Conservation (phyloP, 257 asterid species). For the Coffea eugenioides region DNA sequence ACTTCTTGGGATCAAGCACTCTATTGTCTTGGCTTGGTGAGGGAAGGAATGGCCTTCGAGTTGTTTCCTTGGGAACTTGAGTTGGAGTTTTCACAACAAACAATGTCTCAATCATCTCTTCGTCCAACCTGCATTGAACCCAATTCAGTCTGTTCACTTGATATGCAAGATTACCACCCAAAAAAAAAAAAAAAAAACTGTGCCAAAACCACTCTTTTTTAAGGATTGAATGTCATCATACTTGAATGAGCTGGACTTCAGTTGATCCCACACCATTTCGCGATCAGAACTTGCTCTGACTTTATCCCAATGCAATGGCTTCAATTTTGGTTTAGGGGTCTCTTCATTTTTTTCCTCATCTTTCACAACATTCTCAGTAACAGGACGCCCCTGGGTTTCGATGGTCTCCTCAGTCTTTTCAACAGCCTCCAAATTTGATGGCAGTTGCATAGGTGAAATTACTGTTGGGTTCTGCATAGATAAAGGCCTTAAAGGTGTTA, state of each 20-base stretch:
- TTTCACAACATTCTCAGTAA: constrained; percentile 25
- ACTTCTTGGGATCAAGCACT: constrained; percentile 91
- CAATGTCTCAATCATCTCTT: constrained; percentile 95
- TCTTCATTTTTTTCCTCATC: constrained; percentile 51
- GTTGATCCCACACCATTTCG: constrained; percentile 99
- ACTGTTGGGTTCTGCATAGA: constrained; percentile 36
- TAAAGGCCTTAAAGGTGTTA: constrained; percentile 48
- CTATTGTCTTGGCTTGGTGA: constrained; percentile 56
- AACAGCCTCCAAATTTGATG: constrained; percentile 31
- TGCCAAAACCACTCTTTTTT: neutral
- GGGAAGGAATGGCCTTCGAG: constrained; percentile 63
- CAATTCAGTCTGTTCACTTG: neutral
- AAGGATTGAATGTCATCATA: constrained; percentile 34
- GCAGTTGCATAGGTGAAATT: constrained; percentile 60
- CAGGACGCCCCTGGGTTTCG: constrained; percentile 18
- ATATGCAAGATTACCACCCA: neutral
- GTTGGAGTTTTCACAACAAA: constrained; percentile 66
- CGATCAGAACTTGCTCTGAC: constrained; percentile 91
- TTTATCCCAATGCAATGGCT: constrained; percentile 98
- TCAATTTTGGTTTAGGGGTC: constrained; percentile 73
- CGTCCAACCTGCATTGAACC: constrained; percentile 66
- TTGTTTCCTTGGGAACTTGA: constrained; percentile 55
- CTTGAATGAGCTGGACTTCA: constrained; percentile 87
- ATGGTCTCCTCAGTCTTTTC: constrained; percentile 28
- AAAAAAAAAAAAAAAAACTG: neutral